Evolutionary conservation across 1,284 basidiomycete genomes (phyloP).

Genomic region (Leccinum fallax): DNA sequence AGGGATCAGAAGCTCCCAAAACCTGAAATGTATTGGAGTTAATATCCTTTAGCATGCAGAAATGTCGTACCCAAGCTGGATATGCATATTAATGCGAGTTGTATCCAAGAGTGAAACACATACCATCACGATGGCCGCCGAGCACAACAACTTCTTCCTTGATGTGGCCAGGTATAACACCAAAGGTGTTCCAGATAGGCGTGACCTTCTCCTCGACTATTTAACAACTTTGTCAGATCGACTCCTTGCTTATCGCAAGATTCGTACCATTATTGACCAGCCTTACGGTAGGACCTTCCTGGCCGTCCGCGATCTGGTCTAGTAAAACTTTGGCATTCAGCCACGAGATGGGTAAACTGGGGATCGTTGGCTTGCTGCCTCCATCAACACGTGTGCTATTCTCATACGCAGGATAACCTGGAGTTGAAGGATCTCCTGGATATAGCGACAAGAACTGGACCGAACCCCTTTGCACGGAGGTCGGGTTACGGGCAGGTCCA

Average conservation of each 20-base stretch:
- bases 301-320: slow-evolving; percentile 40
- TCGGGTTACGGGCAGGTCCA: slow-evolving; percentile 74
- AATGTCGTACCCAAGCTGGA: slow-evolving; percentile 32
- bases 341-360: slow-evolving; percentile 64
- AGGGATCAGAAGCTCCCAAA: slow-evolving; percentile 75
- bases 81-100: slow-evolving; percentile 7
- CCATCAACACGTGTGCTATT: slow-evolving; percentile 65
- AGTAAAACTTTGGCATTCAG: slow-evolving; percentile 52
- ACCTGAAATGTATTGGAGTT: slow-evolving; percentile 38
- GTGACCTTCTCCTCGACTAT: slow-evolving; percentile 47
- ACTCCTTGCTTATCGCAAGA: background rate
- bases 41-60: slow-evolving; percentile 3
- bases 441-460: slow-evolving; percentile 75
- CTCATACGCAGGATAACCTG: slow-evolving; percentile 72
- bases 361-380: slow-evolving; percentile 66
- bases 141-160: slow-evolving; percentile 75
- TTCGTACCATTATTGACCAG: slow-evolving; percentile 51
- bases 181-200: slow-evolving; percentile 73
- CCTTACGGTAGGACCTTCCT: slow-evolving; percentile 41
- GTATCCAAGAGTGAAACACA: slow-evolving; percentile 17
- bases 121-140: slow-evolving; percentile 77
- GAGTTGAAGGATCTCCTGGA: slow-evolving; percentile 73
- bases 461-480: slow-evolving; percentile 71
- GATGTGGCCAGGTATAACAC: slow-evolving; percentile 74
- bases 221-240: slow-evolving; percentile 2